phyloP scores from a whole-genome alignment of 441 rosid genomes.

The Erodium moschatum region DNA sequence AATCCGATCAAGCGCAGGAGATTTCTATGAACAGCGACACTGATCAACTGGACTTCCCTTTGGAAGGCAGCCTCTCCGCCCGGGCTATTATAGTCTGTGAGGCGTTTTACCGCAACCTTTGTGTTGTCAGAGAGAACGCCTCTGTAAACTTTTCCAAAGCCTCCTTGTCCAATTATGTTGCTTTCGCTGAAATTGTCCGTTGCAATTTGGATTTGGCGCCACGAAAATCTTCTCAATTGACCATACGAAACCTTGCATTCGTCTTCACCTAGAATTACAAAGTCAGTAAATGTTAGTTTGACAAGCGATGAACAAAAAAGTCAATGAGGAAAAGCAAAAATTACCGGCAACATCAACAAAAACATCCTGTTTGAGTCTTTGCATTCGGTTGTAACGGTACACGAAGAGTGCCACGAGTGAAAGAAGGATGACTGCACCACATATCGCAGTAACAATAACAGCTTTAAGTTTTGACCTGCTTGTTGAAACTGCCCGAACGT shows the following conservation, averaged over 20 bases:
- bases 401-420: conserved; percentile 39
- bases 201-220: conserved; percentile 45
- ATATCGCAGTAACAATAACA: conserved; percentile 40
- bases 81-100: conserved; percentile 35
- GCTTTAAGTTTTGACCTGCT: conserved; percentile 51
- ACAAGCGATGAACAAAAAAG: not conserved
- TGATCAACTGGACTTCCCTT: conserved; percentile 44
- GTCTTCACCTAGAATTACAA: conserved; percentile 34
- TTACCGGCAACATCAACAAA: conserved; percentile 79
- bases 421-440: conserved; percentile 48
- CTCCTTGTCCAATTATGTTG: conserved; percentile 53
- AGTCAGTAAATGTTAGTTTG: not conserved
- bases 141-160: conserved; percentile 56
- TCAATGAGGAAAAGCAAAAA: conserved; percentile 11
- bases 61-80: conserved; percentile 52
- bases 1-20: conserved; percentile 47
- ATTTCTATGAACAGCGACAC: conserved; percentile 50
- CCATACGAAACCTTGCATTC: conserved; percentile 37
- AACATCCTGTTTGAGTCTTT: conserved; percentile 35
- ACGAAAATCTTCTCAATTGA: conserved; percentile 44
- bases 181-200: conserved; percentile 50
- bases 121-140: conserved; percentile 43
- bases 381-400: conserved; percentile 38
- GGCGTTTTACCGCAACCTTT: conserved; percentile 51
- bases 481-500: conserved; percentile 39